These are phyloP conservation scores for Podila verticillata DNA, from an alignment of 192 early-diverging fungal genomes.

Conservation along the genomic window DNA sequence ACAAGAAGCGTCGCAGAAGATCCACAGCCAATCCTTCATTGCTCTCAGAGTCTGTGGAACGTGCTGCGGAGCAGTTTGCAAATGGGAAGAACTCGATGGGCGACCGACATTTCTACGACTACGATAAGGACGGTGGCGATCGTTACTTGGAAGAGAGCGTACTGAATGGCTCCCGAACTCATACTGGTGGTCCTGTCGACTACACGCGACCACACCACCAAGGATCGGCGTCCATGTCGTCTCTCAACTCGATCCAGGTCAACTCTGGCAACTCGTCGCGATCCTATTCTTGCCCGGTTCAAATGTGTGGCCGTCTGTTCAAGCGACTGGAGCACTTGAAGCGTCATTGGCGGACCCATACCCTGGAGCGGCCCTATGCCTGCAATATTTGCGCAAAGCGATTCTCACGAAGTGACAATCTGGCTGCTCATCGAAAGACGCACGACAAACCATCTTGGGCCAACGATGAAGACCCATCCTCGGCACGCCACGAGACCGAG, in stretches of 20 bases:
- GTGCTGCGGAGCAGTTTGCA: conserved; percentile 12
- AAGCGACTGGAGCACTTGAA: conserved; percentile 68
- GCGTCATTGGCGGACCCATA: conserved; percentile 68
- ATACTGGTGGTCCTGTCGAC: conserved; percentile 8
- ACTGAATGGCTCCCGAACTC: not conserved
- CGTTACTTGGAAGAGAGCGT: conserved; percentile 21
- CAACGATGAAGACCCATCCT: conserved; percentile 41
- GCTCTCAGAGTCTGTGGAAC: conserved; percentile 35
- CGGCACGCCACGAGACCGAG: conserved; percentile 10
- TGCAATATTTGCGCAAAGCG: conserved; percentile 63
- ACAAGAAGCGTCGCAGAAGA: conserved; percentile 75
- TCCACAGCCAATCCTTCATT: conserved; percentile 57
- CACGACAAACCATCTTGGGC: conserved; percentile 56
- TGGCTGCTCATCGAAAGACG: conserved; percentile 68
- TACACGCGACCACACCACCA: conserved; percentile 28
- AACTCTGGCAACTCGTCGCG: conserved; percentile 31
- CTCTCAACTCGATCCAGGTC: conserved; percentile 22
- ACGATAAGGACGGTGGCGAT: conserved; percentile 23
- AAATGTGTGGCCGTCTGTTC: conserved; percentile 60
- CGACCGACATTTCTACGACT: conserved; percentile 26
- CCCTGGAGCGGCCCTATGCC: conserved; percentile 66
- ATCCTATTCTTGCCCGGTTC: conserved; percentile 62
- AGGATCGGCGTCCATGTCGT: conserved; percentile 45
- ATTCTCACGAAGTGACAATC: conserved; percentile 67
- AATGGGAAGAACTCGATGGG: conserved; percentile 6